Evolutionary conservation across 208 protist genomes (phyloP), one percentile per base, ranked within the genome.

Genomic region (Crithidia brevicula): DNA sequence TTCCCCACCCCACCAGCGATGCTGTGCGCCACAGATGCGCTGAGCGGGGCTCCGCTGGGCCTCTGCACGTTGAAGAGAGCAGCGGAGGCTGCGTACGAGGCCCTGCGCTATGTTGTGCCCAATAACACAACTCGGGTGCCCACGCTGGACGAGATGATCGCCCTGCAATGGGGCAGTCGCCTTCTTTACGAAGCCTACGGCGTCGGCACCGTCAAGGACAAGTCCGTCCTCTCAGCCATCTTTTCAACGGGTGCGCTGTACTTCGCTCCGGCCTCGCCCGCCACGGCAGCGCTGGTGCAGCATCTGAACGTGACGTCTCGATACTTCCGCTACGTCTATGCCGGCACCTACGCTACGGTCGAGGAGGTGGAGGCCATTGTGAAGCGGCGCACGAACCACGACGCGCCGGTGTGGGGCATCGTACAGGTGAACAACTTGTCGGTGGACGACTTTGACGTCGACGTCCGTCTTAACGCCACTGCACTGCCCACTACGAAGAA

Each of bases 301-400:
- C 72, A 87, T 59, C 50, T 91, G 16, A 58, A 72, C 6, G n/a
- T 20, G 5, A 72, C 20, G 8, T 83, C 67, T 2, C 23, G n/a
- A 9, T 81, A 77, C 64, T 90, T 89, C 62, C 16, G 16, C 11
- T 81, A 91, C 67, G 54, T 87, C 27, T 90, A 82, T 57, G 81
- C 54, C 16, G 81, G 79, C 42, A 73, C 74, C 18, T 57, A 67
- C 59, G 38, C 23, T 42, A 68, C 45, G 23, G 66, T 62, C 5
- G 65, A 23, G 2, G 77, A 54, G 13, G 84, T 69, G 1, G 76
- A 79, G 33, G 25, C 22, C 18, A 56, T 25, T 10, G 78, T 82
- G 49, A 38, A 56, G 47, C 28, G 61, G 18, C 74, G 74, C 36
- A 75, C 54, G 18, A 66, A 52, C 5, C 57, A 53, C 23, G 78